Base-by-base conservation (phyloP, 2,329 filamentous ascomycete genomes). In the Xylaria sp. region DNA sequence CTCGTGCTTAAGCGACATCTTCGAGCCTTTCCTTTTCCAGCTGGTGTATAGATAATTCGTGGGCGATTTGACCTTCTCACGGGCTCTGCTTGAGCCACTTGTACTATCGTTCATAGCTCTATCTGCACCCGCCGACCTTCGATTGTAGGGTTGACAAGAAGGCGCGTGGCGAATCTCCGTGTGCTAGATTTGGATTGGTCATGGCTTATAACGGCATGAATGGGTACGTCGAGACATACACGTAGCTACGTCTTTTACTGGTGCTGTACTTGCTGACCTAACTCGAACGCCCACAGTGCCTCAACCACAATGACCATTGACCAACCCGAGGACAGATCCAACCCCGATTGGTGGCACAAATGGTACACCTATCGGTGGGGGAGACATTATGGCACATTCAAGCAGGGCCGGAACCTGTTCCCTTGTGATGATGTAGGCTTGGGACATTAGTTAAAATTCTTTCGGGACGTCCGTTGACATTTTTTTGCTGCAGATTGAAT, bases 351-450 rank as follows among this genome's bases (percentile, higher is more conserved):
- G 71, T 69, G 69, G 66, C 69, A 51, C 12, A 61, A 67, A 34
- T 71, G 69, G 78, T 90, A 94, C 80, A 91, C 89, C 23, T 87
- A 18, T 44, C 63, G 61, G 66, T 71, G 69, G 63, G 69, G 66
- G 1, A 66, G 92, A 63, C 84, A 84, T 70, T 95, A 93, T 78
- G 90, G 92, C 77, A 87, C 86, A 28, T 93, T 86, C 79, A 86
- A 87, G 71, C 87, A 83, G 74, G 90, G 90, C 63, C 88, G 90
- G 74, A 95, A 95, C 79, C 85, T 93, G 81, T 89, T 92, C 72
- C 93, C 93, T 25, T 92, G 92, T 79, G 93, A 96, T 79, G 89
- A 91, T 81, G 90, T 92, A 82, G 80, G 84, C 52, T 65, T 37
- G 9, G 25, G 34, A 46, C 50, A n/a, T 39, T 44, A 28, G 25